phyloP scores from a whole-genome alignment of 495 filamentous ascomycete genomes.

The Venustampulla echinocandica region DNA sequence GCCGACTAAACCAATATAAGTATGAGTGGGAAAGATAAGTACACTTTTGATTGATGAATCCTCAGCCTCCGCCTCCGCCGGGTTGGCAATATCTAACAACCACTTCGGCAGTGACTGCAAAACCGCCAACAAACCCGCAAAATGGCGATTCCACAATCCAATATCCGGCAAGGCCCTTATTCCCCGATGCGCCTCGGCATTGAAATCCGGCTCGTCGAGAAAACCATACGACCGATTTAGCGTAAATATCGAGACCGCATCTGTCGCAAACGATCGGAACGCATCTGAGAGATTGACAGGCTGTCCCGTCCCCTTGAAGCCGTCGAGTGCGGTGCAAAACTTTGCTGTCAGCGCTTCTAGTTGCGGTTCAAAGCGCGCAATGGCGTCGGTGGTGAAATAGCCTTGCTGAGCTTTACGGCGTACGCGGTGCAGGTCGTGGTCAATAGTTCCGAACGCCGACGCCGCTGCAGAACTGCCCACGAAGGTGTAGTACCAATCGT shows the following conservation, averaged over 20 bases:
- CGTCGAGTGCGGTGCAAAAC: conserved; percentile 18
- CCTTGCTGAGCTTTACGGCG: conserved; percentile 26
- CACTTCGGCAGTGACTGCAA: conserved; percentile 9
- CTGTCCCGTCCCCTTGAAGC: conserved; percentile 10
- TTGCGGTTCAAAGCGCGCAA: conserved; percentile 24
- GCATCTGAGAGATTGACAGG: conserved; percentile 26
- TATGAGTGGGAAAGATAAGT: no score
- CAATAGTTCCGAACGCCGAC: conserved; percentile 26
- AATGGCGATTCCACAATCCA: conserved; percentile 14
- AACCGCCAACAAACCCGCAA: conserved; percentile 8
- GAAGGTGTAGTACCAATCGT: conserved; percentile 30
- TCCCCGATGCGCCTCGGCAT: conserved; percentile 1
- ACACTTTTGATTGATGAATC: no score
- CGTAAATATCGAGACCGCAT: conserved; percentile 28
- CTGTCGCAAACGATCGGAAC: conserved; percentile 29
- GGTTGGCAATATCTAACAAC: conserved; percentile 4
- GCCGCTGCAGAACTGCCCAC: conserved; percentile 25
- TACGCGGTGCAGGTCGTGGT: conserved; percentile 28
- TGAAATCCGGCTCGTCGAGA: conserved; percentile 27
- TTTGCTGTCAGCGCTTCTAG: conserved; percentile 21
- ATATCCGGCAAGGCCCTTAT: conserved; percentile 7
- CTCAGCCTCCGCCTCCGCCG: conserved; percentile 2
- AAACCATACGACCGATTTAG: conserved; percentile 28
- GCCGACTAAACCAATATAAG: no score
- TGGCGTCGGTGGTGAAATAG: conserved; percentile 26